Evolutionary conservation across 805 yeast genomes (phyloP), one percentile per base, ranked within the genome.

Genomic region (Suhomyces tanzawaensis): DNA sequence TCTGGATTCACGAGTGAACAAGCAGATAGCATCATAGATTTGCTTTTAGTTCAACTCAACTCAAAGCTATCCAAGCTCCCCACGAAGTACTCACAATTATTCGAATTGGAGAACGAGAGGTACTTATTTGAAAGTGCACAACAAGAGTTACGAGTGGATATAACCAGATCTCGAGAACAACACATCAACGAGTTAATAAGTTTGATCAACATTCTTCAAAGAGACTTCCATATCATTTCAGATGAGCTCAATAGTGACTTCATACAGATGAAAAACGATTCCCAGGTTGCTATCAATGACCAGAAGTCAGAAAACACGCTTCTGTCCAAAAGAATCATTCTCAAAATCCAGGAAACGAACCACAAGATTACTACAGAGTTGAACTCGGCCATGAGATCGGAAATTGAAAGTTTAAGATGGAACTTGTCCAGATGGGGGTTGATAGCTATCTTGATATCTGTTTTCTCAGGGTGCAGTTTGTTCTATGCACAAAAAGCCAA

Each of bases 51-150:
- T 49, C 74, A 68, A 46, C 55, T 69, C 46, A 69, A 69, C 43
- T 39, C 58, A n/a, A 69, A 69, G 44, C 53, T 69, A 32, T 47
- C 64, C 18, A 68, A 66, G 55, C 61, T 81, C 24, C 67, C 71
- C 32, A 57, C 62, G 4, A 68, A 66, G 40, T 77, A 74, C 55
- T 62, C 76, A 4, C 79, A 76, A 16, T 62, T 62, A 19, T 78
- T 79, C 44, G 96, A 88, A 48, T 64, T 88, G 12, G 96, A 90
- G 46, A 91, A 90, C 52, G 96, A 91, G 51, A 75, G 79, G 16
- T 93, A 91, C 55, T 63, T 93, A 11, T 90, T 88, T 58, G 91
- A 89, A 55, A 95, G 96, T 22, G 96, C 96, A 0, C 87, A 87
- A 44, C 82, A 90, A 38, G 98, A 91, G 58, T 62, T 91, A 25